Base-by-base conservation (phyloP, 805 yeast species). In the Yarrowia phangngaensis region DNA sequence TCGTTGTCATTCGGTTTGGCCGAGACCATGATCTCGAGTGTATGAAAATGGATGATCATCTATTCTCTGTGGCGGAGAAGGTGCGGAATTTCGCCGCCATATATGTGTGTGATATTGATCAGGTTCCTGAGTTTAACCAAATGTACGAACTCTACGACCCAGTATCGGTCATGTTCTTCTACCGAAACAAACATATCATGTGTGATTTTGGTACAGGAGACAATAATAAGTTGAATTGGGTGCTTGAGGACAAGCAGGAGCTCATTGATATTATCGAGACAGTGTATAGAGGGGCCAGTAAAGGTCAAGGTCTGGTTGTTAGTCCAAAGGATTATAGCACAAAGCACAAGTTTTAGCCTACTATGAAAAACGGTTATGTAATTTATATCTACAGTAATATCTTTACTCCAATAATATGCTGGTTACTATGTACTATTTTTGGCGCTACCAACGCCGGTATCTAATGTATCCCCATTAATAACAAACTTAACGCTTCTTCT, bases 121-220 rank as follows among this genome's bases (percentile, higher is more conserved):
- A 81, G 58, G 98, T 92, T 0, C 85, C 90, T 0, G 98, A 88
- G 58, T 92, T 92, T 67, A 90, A 82, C 58, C 73, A 78, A 60
- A 85, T 87, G 90, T 88, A 88, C 62, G 95, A 87, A 62, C 67
- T 88, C 34, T 84, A 81, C 61, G 97, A 89, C 58, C 94, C 95
- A 12, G 76, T 86, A 72, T 81, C 95, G 33, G 71, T 92, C 46
- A 92, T 92, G 97, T 89, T 90, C 61, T 90, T 92, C 64, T 87
- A 76, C 67, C 71, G 94, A 45, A 90, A 90, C 67, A 66, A 87
- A 63, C 97, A 90, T 64, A 89, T 90, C 95, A 80, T 92, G 94
- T 86, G 96, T 66, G 98, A 92, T 70, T 88, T 89, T 64, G 98
- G 98, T 2, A 92, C 97, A 0, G 98, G 98, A 23, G 88, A 92